A percentile compares a stretch with the other conserved stretches of the same genome.
Conservation (phyloP, 176 grass and related monocot genomes). For the Oryza rufipogon region DNA sequence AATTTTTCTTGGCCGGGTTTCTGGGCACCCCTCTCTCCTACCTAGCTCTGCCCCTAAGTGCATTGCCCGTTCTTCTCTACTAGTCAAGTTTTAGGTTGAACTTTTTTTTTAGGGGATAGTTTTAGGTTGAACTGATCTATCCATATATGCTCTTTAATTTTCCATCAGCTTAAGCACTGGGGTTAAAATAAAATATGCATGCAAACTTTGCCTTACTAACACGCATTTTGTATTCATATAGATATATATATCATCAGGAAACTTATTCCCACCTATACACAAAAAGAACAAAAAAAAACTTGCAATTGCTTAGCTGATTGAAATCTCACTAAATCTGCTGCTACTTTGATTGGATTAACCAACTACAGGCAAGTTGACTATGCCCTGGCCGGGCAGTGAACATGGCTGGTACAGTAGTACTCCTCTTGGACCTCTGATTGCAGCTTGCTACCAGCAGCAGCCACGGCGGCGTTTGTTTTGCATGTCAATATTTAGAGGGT, state of each 20-base stretch:
- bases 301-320: background rate
- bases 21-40: too few relatives aligned
- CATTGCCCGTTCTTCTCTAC: background rate
- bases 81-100: background rate
- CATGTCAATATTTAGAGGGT: background rate
- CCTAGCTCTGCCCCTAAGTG: too few relatives aligned
- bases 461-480: background rate
- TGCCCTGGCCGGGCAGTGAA: background rate
- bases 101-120: background rate
- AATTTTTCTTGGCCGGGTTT: too few relatives aligned
- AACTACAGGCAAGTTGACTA: conserved; percentile 25
- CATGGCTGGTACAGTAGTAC: background rate
- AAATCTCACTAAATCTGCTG: background rate
- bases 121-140: background rate
- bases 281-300: too few relatives aligned
- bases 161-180: background rate
- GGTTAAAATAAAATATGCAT: background rate
- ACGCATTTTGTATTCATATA: too few relatives aligned
- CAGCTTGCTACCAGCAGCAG: background rate
- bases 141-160: background rate
- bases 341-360: background rate
- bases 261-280: too few relatives aligned
- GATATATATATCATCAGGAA: too few relatives aligned
- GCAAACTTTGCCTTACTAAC: background rate
- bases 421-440: conserved; percentile 2